A percentile compares a stretch with the other conserved stretches of the same genome.
Conservation (phyloP, 106 monocot species). For the Alisma plantagoaquatica region DNA sequence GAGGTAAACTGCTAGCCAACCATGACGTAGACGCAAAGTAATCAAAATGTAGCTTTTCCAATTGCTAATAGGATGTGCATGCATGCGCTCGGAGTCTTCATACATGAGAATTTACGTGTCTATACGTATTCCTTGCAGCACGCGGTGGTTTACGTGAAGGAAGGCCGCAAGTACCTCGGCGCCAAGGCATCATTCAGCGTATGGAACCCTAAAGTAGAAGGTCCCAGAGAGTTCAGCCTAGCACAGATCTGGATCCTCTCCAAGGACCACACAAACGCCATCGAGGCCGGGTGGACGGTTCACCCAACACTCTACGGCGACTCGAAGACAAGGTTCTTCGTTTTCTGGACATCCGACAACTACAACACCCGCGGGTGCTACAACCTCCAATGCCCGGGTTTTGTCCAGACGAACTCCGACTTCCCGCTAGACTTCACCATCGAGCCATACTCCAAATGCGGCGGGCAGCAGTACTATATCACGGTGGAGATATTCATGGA, state of each 20-base stretch:
- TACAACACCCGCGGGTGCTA: constrained; percentile 1
- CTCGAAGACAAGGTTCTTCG: constrained; percentile 1
- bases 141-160: constrained; percentile 2
- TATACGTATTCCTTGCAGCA: neutral
- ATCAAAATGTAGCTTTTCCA: neutral
- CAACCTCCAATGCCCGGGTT: constrained; percentile 1
- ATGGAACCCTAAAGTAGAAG: constrained; percentile 11
- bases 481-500: constrained; percentile 10
- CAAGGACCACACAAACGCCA: neutral
- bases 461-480: neutral
- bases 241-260: constrained; percentile 9
- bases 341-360: constrained; percentile 2
- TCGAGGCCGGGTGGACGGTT: constrained; percentile 12
- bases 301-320: constrained; percentile 4
- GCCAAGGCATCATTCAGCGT: constrained; percentile 4
- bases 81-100: neutral
- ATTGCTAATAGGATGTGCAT: neutral
- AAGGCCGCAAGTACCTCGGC: neutral
- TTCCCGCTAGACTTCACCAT: neutral
- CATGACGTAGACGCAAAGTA: neutral
- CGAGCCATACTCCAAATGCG: neutral
- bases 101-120: neutral
- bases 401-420: constrained; percentile 1
- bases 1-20: neutral
- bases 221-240: constrained; percentile 4